Conservation (phyloP, 306 rosid species). For the Trifolium dubium region DNA sequence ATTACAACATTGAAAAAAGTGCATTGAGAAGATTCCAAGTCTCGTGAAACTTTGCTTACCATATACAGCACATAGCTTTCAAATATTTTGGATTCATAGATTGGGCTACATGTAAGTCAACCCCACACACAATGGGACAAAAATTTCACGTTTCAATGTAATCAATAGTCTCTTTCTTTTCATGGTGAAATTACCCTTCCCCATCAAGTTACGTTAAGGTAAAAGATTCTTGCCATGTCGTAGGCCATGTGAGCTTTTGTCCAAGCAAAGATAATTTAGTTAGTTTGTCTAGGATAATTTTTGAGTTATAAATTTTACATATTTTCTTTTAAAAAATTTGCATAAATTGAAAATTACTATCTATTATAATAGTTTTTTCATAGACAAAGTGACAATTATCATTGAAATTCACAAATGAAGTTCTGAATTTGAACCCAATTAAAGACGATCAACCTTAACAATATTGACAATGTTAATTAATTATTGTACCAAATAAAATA, state of each 20-base stretch:
- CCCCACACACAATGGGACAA: slow-evolving; percentile 30
- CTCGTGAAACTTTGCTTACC: slow-evolving; percentile 55
- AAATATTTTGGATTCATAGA: slow-evolving; percentile 14
- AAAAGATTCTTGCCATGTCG: neutral
- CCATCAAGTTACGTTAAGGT: slow-evolving; percentile 1
- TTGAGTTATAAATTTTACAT: neutral
- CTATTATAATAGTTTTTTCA: too few species aligned
- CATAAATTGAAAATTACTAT: too few species aligned
- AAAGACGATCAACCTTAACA: too few species aligned
- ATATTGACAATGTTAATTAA: too few species aligned
- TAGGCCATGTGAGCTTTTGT: neutral
- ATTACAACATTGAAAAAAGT: neutral
- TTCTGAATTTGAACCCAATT: too few species aligned
- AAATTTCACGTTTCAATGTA: slow-evolving; percentile 19
- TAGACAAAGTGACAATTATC: too few species aligned
- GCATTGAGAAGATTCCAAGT: slow-evolving; percentile 15
- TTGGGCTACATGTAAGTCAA: neutral
- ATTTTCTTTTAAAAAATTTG: too few species aligned
- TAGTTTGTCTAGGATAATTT: neutral
- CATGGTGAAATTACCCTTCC: slow-evolving; percentile 13
- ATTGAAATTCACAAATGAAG: too few species aligned
- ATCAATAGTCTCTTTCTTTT: neutral
- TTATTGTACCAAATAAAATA: too few species aligned
- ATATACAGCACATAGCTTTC: slow-evolving; percentile 14
- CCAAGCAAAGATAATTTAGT: neutral